Evolutionary conservation across 108 stramenopile species (phyloP), one percentile per base, ranked within the genome.

Genomic region (Nitzschia sp.): DNA sequence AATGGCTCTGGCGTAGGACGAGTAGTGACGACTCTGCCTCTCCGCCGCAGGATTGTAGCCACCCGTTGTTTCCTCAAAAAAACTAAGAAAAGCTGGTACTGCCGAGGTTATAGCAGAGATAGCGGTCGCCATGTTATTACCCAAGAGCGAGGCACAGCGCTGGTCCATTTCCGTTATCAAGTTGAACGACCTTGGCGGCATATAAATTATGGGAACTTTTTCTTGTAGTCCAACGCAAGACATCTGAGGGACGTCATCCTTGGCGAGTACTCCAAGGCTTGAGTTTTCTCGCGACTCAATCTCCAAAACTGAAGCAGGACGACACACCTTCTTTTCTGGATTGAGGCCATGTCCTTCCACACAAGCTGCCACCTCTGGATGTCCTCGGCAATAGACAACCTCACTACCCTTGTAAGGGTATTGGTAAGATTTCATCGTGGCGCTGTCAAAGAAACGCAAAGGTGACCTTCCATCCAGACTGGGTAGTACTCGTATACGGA

Each of bases 391-490:
- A 48, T 74, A 76, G 0, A 82, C 73, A 30, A 48, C 53, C 62
- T 90, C 87, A 33, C 78, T 78, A 9, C 55, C 63, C 36, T 79
- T 82, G 29, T 74, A 63, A 15, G 89, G 85, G 25, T 72, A 58
- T 53, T 80, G 82, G 47, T 88, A 91, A 15, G 53, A 52, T 45
- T 64, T 61, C 88, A 91, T 91, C 0, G 85, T 80, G 3, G 93
- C 72, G 2, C 90, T 90, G 60, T 94, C 93, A 77, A 90, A 88
- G 45, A 78, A 82, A 1, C 55, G 53, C 34, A 94, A 71, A 6
- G 88, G 59, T 9, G 65, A 44, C 15, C 45, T 53, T 5, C 87
- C 85, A 9, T 69, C 58, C 29, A 60, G n/a, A 13, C 13, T 41
- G 16, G 59, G 61, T 17, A 80, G 52, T 19, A 85, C 61, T n/a